phyloP scores from a whole-genome alignment of 805 yeast species.

The Wickerhamiella azymoides region DNA sequence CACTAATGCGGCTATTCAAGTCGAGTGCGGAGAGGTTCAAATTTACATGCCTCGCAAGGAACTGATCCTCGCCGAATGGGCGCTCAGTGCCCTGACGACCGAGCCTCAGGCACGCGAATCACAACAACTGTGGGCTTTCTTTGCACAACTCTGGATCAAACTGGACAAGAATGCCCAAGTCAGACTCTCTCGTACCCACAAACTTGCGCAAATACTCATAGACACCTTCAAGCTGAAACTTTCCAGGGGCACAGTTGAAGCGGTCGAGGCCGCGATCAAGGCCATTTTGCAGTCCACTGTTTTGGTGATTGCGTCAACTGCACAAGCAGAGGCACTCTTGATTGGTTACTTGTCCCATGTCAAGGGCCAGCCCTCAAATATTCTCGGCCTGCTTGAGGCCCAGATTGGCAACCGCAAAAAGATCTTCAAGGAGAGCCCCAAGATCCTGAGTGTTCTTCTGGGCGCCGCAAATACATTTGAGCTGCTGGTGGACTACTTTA shows the following conservation, averaged over 20 bases:
- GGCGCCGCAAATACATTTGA: neutral
- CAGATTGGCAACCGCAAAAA: neutral
- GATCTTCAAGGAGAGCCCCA: constrained; percentile 1
- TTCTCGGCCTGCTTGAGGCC: neutral
- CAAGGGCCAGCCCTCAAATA: neutral
- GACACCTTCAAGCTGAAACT: constrained; percentile 3
- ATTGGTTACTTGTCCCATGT: neutral
- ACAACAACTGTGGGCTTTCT: constrained; percentile 15
- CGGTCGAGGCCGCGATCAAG: neutral
- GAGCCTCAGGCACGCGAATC: constrained; percentile 12
- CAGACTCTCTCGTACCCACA: constrained; percentile 12
- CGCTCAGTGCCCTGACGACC: constrained; percentile 20
- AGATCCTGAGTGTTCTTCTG: neutral
- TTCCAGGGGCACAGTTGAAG: neutral
- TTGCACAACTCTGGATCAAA: constrained; percentile 10
- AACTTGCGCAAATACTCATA: neutral
- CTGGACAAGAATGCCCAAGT: constrained; percentile 5
- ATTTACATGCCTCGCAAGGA: constrained; percentile 24
- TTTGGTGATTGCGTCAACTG: neutral
- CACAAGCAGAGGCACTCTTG: constrained; percentile 4
- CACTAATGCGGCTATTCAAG: constrained; percentile 15
- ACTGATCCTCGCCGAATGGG: constrained; percentile 26
- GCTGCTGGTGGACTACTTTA: constrained; percentile 2
- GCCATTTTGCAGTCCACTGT: neutral
- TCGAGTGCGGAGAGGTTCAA: constrained; percentile 13